Base-by-base conservation (phyloP, 2,329 filamentous ascomycete species). In the Pseudodiploospora longispora region DNA sequence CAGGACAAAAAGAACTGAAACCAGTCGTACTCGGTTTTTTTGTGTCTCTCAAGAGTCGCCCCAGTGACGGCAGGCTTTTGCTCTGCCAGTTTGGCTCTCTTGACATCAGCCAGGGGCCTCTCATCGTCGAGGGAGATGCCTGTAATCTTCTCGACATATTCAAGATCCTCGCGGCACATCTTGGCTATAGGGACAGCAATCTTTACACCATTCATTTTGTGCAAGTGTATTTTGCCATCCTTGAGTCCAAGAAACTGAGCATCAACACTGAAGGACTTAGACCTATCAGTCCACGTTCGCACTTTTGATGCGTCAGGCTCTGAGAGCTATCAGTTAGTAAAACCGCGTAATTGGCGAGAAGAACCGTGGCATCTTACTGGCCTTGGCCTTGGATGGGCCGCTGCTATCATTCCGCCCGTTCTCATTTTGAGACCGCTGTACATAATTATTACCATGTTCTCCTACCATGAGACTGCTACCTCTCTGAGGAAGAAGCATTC, bases 191-290 rank as follows among this genome's bases (percentile, higher is more conserved):
- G 93, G 4, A 98, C 93, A 6, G 93, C 93, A 64, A 98, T 98
- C 66, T 97, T 97, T 56, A 98, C 89, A 33, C 93, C 93, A 60
- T 98, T 98, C 67, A 88, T 77, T 70, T 98, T 98, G 71, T 98
- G 93, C 27, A 98, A 73, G 65, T 98, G 94, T 52, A 98, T 94
- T 66, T 97, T 97, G 51, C 90, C 88, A 60, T 97, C 93, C 62
- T 88, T 88, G 42, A 97, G 76, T 29, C 89, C 91, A 41, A 98
- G 80, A 59, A 97, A 98, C 61, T 98, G 88, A 10, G 93, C 93
- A 53, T 97, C 93, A 44, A 98, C 93, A 55, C 88, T 97, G 68
- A 98, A 98, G 1, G 90, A 91, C 56, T 91, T 93, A 32, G 88
- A 88, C 54, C 93, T 81, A 65, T 98, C 93, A 30, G 89, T 95